Percentiles rank a stretch among this genome's conserved stretches.
Evolutionary conservation across 2,329 filamentous ascomycete genomes (phyloP).

Genomic region (Aciculosporium take): DNA sequence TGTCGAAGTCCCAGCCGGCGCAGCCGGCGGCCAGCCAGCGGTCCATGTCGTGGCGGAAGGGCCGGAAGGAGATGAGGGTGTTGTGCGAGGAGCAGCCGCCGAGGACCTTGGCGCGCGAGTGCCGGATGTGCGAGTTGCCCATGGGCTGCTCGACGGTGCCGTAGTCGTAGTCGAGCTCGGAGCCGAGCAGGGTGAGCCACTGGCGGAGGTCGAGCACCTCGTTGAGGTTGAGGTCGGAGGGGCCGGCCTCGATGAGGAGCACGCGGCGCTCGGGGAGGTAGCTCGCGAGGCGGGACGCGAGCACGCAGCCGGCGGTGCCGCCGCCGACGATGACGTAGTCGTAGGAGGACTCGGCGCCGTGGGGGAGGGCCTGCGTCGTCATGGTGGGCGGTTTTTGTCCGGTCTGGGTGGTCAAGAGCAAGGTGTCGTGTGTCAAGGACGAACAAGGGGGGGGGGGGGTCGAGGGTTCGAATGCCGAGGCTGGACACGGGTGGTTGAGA

Average conservation of each 20-base stretch:
- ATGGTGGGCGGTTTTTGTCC: slow-evolving; percentile 33
- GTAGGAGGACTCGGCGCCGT: slow-evolving; percentile 51
- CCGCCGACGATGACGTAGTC: slow-evolving; percentile 81
- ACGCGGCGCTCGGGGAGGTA: slow-evolving; percentile 73
- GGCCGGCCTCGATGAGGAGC: slow-evolving; percentile 75
- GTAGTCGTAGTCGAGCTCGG: slow-evolving; percentile 85
- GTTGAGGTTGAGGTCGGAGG: slow-evolving; percentile 79
- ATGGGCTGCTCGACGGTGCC: slow-evolving; percentile 78
- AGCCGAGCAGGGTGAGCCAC: slow-evolving; percentile 73
- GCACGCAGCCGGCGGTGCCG: slow-evolving; percentile 74
- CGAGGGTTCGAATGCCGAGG: no score
- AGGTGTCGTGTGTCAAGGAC: no score
- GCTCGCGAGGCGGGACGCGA: slow-evolving; percentile 64
- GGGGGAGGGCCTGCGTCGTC: slow-evolving; percentile 54
- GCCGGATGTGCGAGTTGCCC: slow-evolving; percentile 82
- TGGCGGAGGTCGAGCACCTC: slow-evolving; percentile 75
- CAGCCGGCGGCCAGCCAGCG: slow-evolving; percentile 73
- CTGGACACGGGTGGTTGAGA: no score
- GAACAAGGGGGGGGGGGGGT: no score
- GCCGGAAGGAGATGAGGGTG: slow-evolving; percentile 82
- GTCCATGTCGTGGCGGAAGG: slow-evolving; percentile 77
- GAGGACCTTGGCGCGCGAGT: slow-evolving; percentile 83
- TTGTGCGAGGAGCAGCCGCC: slow-evolving; percentile 91
- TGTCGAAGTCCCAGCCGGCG: slow-evolving; percentile 76
- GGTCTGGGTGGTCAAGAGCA: neutral